These are phyloP conservation scores for Chamaecrista fasciculata DNA, from an alignment of 306 rosid species.

Conservation along the genomic window DNA sequence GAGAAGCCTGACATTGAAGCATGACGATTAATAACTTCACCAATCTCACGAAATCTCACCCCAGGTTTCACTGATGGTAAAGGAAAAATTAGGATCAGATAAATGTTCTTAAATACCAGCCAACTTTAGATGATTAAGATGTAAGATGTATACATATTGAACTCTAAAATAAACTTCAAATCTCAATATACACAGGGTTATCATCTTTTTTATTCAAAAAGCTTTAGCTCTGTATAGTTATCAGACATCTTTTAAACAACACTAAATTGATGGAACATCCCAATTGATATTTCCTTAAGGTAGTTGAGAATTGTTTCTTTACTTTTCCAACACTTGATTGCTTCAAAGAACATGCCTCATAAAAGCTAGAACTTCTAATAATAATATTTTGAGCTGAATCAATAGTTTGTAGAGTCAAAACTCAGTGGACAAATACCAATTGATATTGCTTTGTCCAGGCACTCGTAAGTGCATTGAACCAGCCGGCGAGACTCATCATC, in stretches of 20 bases:
- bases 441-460: conserved; percentile 91
- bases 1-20: conserved; percentile 80
- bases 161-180: not conserved
- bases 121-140: not conserved
- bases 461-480: conserved; percentile 84
- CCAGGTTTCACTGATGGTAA: conserved; percentile 81
- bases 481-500: conserved; percentile 76
- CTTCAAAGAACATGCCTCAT: not conserved
- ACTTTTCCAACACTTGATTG: not conserved
- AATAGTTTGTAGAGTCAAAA: not conserved
- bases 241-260: not conserved
- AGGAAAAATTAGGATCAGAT: conserved; percentile 18
- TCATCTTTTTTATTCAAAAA: not conserved
- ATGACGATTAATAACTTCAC: conserved; percentile 88
- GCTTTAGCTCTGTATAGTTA: not conserved
- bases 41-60: conserved; percentile 87
- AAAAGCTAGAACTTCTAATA: not conserved
- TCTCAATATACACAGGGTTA: not conserved
- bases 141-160: not conserved
- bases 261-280: not conserved
- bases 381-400: not conserved
- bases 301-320: not conserved
- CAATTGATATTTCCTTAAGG: not conserved
- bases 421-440: conserved; percentile 56
- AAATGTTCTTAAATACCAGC: conserved; percentile 8